Evolutionary conservation across 768 basidiomycete genomes (phyloP).

Genomic region (Mycena metata): DNA sequence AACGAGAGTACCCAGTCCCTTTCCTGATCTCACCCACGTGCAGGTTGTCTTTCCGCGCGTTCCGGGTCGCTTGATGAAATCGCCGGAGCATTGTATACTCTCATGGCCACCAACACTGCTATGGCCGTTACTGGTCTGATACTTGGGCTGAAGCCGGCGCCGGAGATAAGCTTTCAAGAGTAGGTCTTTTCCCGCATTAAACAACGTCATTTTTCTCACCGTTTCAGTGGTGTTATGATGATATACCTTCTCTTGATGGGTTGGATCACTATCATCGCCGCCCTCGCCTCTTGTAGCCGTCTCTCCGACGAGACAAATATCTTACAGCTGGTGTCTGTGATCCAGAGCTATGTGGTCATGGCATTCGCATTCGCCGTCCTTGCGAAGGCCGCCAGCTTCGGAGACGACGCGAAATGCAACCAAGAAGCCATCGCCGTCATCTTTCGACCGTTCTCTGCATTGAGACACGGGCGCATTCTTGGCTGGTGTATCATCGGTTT

Average conservation of each 20-base stretch:
- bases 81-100: conserved; percentile 18
- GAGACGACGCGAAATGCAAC: background rate
- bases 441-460: conserved; percentile 15
- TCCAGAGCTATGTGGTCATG: conserved; percentile 21
- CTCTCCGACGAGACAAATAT: conserved; percentile 1
- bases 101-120: conserved; percentile 23
- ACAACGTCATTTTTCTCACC: too few species aligned
- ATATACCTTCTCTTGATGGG: conserved; percentile 23
- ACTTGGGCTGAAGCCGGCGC: conserved; percentile 6
- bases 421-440: conserved; percentile 17
- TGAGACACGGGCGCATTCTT: background rate
- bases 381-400: conserved; percentile 1
- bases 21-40: too few species aligned
- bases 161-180: conserved; percentile 25
- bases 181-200: too few species aligned
- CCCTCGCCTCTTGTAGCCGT: conserved; percentile 15
- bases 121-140: conserved; percentile 27
- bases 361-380: conserved; percentile 7
- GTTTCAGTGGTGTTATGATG: conserved; percentile 13
- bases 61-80: conserved; percentile 24
- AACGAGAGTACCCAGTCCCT: too few species aligned
- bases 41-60: conserved; percentile 22
- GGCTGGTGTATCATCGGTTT: conserved; percentile 7
- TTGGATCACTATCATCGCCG: conserved; percentile 14
- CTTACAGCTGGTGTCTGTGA: conserved; percentile 13